Conservation (phyloP, 208 protist genomes). For the Leishmania martiniquensis region DNA sequence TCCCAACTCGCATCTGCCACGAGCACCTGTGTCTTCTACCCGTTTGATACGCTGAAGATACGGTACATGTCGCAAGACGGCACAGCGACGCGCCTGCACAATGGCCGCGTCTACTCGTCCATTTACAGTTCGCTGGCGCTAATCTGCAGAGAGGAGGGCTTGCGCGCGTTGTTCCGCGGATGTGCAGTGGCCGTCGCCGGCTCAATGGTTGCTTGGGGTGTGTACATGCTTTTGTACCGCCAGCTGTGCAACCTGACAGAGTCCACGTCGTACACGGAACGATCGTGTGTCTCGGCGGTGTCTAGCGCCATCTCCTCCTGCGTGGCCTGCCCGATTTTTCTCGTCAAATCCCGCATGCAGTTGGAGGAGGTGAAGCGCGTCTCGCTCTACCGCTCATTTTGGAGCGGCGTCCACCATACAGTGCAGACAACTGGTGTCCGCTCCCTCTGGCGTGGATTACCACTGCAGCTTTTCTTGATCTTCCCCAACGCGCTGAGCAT, state of each 20-base stretch:
- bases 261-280: slow-evolving; percentile 47
- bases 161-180: slow-evolving; percentile 55
- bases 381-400: slow-evolving; percentile 70
- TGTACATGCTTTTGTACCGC: slow-evolving; percentile 79
- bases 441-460: slow-evolving; percentile 79
- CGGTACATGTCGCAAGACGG: slow-evolving; percentile 86
- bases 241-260: slow-evolving; percentile 57
- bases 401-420: slow-evolving; percentile 47
- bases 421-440: slow-evolving; percentile 64
- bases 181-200: slow-evolving; percentile 49
- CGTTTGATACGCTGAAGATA: slow-evolving; percentile 91
- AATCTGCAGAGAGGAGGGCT: slow-evolving; percentile 54
- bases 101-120: slow-evolving; percentile 57
- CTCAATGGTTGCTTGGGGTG: slow-evolving; percentile 52
- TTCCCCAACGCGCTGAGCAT: slow-evolving; percentile 78
- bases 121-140: slow-evolving; percentile 32
- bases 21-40: slow-evolving; percentile 84
- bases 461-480: slow-evolving; percentile 75
- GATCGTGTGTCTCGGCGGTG: slow-evolving; percentile 44
- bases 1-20: slow-evolving; percentile 68
- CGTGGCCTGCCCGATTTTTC: slow-evolving; percentile 60
- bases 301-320: slow-evolving; percentile 52
- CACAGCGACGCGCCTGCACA: slow-evolving; percentile 49
- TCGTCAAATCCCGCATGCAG: slow-evolving; percentile 87
- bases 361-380: slow-evolving; percentile 58